Evolutionary conservation across 768 basidiomycete genomes (phyloP).

Genomic region (Daedaleopsis nitida): DNA sequence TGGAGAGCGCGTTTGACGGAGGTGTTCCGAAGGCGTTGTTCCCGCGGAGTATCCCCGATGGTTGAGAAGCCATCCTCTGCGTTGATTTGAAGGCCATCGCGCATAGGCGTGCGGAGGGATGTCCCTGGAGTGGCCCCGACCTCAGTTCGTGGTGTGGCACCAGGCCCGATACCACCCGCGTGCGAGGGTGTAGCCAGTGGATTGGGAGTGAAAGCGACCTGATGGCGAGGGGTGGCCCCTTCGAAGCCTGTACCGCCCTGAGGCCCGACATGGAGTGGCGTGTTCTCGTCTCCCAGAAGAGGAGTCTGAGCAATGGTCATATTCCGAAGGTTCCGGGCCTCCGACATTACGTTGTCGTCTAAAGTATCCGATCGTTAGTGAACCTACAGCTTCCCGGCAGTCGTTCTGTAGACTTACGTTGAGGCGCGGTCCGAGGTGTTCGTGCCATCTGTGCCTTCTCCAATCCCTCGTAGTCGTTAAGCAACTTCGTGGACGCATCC

Average conservation of each 20-base stretch:
- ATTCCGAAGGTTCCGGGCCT: slow-evolving; percentile 93
- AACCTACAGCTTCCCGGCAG: neutral
- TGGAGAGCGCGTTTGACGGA: slow-evolving; percentile 77
- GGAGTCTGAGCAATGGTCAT: slow-evolving; percentile 94
- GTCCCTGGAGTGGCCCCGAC: slow-evolving; percentile 44
- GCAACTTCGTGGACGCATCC: slow-evolving; percentile 80
- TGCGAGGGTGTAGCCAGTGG: slow-evolving; percentile 87
- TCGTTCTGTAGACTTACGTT: slow-evolving; percentile 61
- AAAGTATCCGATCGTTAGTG: slow-evolving; percentile 8
- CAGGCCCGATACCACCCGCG: slow-evolving; percentile 41
- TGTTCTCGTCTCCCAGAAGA: slow-evolving; percentile 95
- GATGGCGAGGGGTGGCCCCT: slow-evolving; percentile 91
- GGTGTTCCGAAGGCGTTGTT: slow-evolving; percentile 60
- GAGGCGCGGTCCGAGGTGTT: slow-evolving; percentile 92
- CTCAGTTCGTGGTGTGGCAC: slow-evolving; percentile 35
- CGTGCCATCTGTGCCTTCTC: slow-evolving; percentile 89
- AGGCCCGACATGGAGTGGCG: slow-evolving; percentile 76
- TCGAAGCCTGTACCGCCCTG: slow-evolving; percentile 92
- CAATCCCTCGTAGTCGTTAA: slow-evolving; percentile 92
- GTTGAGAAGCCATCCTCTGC: slow-evolving; percentile 56
- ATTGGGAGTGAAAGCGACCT: slow-evolving; percentile 92
- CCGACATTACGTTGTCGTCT: slow-evolving; percentile 95
- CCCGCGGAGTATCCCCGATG: slow-evolving; percentile 73
- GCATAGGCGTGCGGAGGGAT: slow-evolving; percentile 91
- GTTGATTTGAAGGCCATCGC: slow-evolving; percentile 92